A percentile compares a stretch with the other conserved stretches of the same genome.
phyloP scores from a whole-genome alignment of 2,329 filamentous ascomycete genomes.

The Sporothrix humicola region DNA sequence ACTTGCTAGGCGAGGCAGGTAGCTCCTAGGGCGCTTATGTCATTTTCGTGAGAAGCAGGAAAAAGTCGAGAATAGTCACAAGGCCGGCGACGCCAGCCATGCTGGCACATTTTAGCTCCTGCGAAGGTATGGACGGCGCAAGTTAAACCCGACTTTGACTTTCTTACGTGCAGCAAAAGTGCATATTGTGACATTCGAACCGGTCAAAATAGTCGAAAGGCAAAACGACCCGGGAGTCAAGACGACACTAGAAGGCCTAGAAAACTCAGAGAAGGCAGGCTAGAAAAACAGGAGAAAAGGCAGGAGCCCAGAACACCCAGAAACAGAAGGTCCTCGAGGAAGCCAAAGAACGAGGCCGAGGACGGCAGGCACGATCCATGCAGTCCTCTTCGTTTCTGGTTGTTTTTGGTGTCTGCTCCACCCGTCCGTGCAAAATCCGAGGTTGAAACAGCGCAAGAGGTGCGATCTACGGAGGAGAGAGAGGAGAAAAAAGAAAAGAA shows the following conservation, averaged over 20 bases:
- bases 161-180: background rate
- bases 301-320: background rate
- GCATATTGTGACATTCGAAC: too few relatives aligned
- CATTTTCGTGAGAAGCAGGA: conserved; percentile 18
- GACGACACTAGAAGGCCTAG: conserved; percentile 1
- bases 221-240: background rate
- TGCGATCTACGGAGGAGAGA: conserved; percentile 18
- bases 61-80: conserved; percentile 17
- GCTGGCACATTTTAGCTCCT: background rate
- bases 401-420: background rate
- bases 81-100: background rate
- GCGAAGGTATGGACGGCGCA: background rate
- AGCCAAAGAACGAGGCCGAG: background rate
- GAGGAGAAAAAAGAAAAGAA: background rate
- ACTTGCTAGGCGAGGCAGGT: background rate
- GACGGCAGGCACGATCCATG: conserved; percentile 10
- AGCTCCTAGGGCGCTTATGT: conserved; percentile 15
- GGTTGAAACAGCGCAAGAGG: background rate
- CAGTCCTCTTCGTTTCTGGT: background rate
- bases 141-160: conserved; percentile 9
- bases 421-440: conserved; percentile 8
- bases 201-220: background rate
- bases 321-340: conserved; percentile 1
- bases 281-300: background rate
- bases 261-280: background rate